Base-by-base conservation (phyloP, 306 rosid genomes). In the Senna siamea region DNA sequence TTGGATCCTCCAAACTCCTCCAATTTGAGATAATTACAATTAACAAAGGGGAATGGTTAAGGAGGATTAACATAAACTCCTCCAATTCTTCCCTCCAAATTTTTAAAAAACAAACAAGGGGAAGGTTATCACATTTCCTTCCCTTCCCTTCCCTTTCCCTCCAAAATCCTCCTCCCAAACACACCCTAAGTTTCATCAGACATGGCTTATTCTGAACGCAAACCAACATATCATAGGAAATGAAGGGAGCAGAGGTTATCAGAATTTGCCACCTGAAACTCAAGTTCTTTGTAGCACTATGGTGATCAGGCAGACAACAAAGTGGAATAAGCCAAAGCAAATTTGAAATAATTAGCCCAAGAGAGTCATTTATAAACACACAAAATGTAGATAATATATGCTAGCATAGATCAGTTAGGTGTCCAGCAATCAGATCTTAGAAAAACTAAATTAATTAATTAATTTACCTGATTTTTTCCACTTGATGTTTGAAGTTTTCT, bases 381-480 rank as follows among this genome's bases (percentile, higher is more conserved):
- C 37, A 48, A 17, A 51, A 22, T 7, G 13, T 26, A 26, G 30
- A 26, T 26, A 41, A 41, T 10, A 41, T 41, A 2, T 7, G 47
- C 30, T 26, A 26, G 47, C 47, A 60, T 51, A 65, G 17, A 66
- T 66, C 51, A 66, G 20, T 26, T n/a, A 55, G 52, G 69, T 17
- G 63, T 46, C 47, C 7, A 26, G 66, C 7, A 69, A 50, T 38
- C 65, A 43, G 48, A 59, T 66, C 72, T 17, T 12, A 5, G 53
- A 63, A 48, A 70, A 35, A 20, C 23, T 56, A 78, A 55, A 26
- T 26, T 12, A 64, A 26, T 26, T 12, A 64, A 26, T 56, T 68
- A 62, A 69, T 40, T 51, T 78, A 78, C 88, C 81, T 78, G 64
- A 74, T 63, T 70, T 37, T 75, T 69, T 59, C 81, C 75, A 38